Evolutionary conservation across 2,329 filamentous ascomycete genomes (phyloP).

Genomic region (Tricladium varicosporioides): DNA sequence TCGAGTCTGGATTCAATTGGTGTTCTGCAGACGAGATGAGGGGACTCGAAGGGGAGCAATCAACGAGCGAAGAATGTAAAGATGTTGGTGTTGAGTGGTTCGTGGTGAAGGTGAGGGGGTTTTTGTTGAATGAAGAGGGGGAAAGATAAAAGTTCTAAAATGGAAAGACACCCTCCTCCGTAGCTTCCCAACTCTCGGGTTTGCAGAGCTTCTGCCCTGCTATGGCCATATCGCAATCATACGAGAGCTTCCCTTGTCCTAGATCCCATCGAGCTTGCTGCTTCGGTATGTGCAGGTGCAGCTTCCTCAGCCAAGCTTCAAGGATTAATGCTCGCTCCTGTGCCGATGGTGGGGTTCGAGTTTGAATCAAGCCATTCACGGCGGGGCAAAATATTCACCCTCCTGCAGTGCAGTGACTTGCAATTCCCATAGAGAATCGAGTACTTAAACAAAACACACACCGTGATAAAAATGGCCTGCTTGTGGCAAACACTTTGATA

Average conservation of each 20-base stretch:
- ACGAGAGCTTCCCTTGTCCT: no score
- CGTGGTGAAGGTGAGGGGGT: not conserved
- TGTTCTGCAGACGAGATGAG: not conserved
- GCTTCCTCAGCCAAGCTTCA: no score
- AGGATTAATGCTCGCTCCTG: no score
- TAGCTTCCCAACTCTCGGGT: not conserved
- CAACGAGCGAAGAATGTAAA: not conserved
- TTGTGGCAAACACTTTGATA: not conserved
- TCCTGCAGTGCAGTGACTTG: not conserved
- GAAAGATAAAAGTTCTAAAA: not conserved
- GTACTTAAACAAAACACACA: not conserved
- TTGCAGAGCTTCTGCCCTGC: not conserved
- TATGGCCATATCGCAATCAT: no score
- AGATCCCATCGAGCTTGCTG: no score
- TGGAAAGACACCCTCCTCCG: not conserved
- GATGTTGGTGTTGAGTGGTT: not conserved
- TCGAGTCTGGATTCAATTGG: not conserved
- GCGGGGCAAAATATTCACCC: no score
- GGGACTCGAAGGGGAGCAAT: not conserved
- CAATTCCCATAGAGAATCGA: not conserved
- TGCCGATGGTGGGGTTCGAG: not conserved
- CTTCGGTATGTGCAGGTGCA: no score
- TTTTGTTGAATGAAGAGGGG: not conserved
- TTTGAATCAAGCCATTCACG: no score
- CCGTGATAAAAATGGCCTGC: not conserved